phyloP scores from a whole-genome alignment of 2,329 filamentous ascomycete genomes.

The Pseudomassariella vexata region DNA sequence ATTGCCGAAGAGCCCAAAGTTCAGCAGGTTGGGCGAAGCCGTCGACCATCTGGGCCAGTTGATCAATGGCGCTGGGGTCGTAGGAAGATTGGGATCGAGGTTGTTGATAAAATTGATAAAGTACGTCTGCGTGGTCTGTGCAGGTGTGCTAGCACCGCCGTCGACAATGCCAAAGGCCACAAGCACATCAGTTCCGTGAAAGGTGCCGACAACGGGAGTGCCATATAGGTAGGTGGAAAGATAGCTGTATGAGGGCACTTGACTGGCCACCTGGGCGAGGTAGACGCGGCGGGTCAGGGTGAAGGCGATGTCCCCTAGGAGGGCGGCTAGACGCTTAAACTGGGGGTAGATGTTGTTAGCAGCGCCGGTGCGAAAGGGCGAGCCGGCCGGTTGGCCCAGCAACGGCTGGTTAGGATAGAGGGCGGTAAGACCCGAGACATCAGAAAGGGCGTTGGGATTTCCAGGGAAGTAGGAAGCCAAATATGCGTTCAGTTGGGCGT shows the following conservation, averaged over 20 bases:
- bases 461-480: slow-evolving; percentile 44
- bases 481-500: slow-evolving; percentile 49
- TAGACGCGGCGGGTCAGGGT: slow-evolving; percentile 43
- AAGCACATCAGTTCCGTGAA: slow-evolving; percentile 39
- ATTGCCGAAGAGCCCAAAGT: no score
- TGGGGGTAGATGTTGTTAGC: slow-evolving; percentile 59
- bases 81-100: slow-evolving; percentile 2
- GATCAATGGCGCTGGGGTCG: no score
- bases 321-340: slow-evolving; percentile 58
- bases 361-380: slow-evolving; percentile 52
- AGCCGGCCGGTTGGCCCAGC: slow-evolving; percentile 37
- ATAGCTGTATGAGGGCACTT: slow-evolving; percentile 52
- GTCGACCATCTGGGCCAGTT: no score
- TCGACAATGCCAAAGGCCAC: no score
- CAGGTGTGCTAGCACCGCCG: no score
- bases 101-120: slow-evolving; percentile 1
- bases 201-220: slow-evolving; percentile 56
- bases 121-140: slow-evolving; percentile 1
- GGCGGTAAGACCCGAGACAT: slow-evolving; percentile 43
- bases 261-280: neutral
- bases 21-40: no score
- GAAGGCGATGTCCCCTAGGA: slow-evolving; percentile 60
- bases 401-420: slow-evolving; percentile 41
- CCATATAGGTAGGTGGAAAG: slow-evolving; percentile 54
- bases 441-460: slow-evolving; percentile 32